A percentile compares a stretch with the other conserved stretches of the same genome.
phyloP scores from a whole-genome alignment of 1,284 basidiomycete genomes.

The Jaminaea rosea region DNA sequence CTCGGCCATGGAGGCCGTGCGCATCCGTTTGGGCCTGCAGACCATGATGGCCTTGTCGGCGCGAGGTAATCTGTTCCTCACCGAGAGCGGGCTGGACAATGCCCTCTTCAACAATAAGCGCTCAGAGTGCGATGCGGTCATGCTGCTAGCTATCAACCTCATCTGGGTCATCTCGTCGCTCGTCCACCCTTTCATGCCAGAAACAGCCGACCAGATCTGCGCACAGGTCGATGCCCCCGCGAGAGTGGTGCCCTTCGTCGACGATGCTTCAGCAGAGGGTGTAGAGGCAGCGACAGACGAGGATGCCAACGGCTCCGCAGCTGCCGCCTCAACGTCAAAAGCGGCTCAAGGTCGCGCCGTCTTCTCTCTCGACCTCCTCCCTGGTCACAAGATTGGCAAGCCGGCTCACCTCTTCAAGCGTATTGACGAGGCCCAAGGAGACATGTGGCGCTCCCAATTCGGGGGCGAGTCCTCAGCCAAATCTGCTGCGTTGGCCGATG shows the following conservation, averaged over 20 bases:
- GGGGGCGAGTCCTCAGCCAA: slow-evolving; percentile 56
- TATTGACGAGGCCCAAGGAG: slow-evolving; percentile 83
- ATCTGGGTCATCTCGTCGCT: slow-evolving; percentile 82
- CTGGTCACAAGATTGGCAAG: slow-evolving; percentile 74
- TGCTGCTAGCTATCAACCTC: slow-evolving; percentile 78
- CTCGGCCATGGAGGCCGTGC: slow-evolving; percentile 81
- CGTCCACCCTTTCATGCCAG: slow-evolving; percentile 93
- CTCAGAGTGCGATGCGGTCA: slow-evolving; percentile 75
- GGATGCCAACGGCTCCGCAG: not conserved
- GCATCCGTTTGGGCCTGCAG: slow-evolving; percentile 76
- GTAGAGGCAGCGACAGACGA: not conserved
- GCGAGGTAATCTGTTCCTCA: slow-evolving; percentile 88
- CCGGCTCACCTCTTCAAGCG: slow-evolving; percentile 86
- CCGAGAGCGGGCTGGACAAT: slow-evolving; percentile 84
- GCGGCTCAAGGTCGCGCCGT: not conserved
- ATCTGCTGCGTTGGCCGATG: slow-evolving; percentile 23
- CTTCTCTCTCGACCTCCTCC: slow-evolving; percentile 68
- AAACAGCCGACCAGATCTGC: slow-evolving; percentile 72
- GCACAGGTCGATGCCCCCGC: slow-evolving; percentile 81
- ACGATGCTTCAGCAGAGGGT: not conserved
- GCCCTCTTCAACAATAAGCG: slow-evolving; percentile 72
- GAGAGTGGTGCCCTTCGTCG: slow-evolving; percentile 55
- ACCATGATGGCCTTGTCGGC: slow-evolving; percentile 81
- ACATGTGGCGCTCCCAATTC: slow-evolving; percentile 72
- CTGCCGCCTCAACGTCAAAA: slow-evolving; percentile 1